Evolutionary conservation across 129 eudicot genomes (phyloP).

Genomic region (Escallonia herrerae): DNA sequence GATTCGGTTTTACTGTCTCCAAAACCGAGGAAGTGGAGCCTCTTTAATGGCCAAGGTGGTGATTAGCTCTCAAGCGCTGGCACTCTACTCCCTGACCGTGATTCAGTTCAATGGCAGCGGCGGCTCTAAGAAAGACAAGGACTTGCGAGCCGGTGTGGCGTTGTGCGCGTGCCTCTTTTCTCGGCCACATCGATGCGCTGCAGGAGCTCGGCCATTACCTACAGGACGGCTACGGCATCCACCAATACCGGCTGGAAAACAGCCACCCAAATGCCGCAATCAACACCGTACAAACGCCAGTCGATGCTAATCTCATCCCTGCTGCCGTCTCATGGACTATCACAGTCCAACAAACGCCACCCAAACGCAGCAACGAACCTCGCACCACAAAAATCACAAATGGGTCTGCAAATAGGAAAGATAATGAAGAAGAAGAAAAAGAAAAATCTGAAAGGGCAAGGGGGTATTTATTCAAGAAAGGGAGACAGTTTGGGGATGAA

Average conservation of each 20-base stretch:
- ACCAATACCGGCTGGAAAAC: too few species aligned
- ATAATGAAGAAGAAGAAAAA: too few species aligned
- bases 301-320: slow-evolving; percentile 59
- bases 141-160: slow-evolving; percentile 87
- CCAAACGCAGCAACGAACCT: too few species aligned
- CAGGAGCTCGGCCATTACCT: slow-evolving; percentile 94
- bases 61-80: slow-evolving; percentile 68
- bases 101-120: slow-evolving; percentile 90
- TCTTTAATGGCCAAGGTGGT: slow-evolving; percentile 76
- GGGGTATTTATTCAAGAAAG: too few species aligned
- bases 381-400: too few species aligned
- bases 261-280: too few species aligned
- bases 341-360: too few species aligned
- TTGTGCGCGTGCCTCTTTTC: slow-evolving; percentile 75
- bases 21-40: slow-evolving; percentile 68
- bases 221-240: slow-evolving; percentile 94
- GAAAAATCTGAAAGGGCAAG: too few species aligned
- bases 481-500: too few species aligned
- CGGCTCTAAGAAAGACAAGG: slow-evolving; percentile 68
- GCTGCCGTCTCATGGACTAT: slow-evolving; percentile 27
- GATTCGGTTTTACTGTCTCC: too few species aligned
- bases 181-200: slow-evolving; percentile 87
- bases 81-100: slow-evolving; percentile 59
- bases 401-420: too few species aligned
- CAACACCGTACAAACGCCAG: too few species aligned